Conservation (phyloP, 345 rosid genomes). For the Bruguiera gymnorhiza region DNA sequence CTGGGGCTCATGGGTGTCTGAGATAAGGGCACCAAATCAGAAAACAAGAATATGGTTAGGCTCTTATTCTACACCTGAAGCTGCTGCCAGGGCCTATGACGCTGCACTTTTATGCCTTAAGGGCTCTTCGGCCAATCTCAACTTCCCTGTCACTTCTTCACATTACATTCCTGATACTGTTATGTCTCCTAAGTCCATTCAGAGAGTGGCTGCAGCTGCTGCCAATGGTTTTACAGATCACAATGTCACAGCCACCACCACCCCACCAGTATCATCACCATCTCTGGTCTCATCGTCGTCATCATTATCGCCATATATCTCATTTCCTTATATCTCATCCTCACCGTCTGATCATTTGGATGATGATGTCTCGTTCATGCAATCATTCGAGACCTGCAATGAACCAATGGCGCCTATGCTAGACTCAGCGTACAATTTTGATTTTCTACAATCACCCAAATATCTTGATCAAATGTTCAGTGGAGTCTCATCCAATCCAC, state of each 20-base stretch:
- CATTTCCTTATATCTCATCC: constrained; percentile 20
- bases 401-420: constrained; percentile 32
- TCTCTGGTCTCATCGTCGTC: constrained; percentile 24
- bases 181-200: constrained; percentile 87
- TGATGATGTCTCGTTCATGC: constrained; percentile 44
- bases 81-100: constrained; percentile 97
- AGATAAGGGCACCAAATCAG: constrained; percentile 94
- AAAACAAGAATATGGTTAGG: constrained; percentile 98
- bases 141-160: constrained; percentile 62
- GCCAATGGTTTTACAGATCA: constrained; percentile 33
- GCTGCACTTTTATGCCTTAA: constrained; percentile 93
- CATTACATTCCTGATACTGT: constrained; percentile 38
- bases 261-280: constrained; percentile 18
- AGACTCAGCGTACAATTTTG: constrained; percentile 47
- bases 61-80: constrained; percentile 90
- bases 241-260: constrained; percentile 4
- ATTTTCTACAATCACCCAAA: constrained; percentile 48
- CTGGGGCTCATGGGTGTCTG: constrained; percentile 99
- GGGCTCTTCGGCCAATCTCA: constrained; percentile 72
- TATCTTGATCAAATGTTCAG: constrained; percentile 53
- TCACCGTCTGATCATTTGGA: constrained; percentile 40
- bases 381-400: constrained; percentile 24
- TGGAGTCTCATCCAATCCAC: constrained; percentile 34
- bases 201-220: constrained; percentile 80
- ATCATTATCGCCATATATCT: constrained; percentile 28